These are phyloP conservation scores for Hyphopichia buzzinii DNA, from an alignment of 1,139 yeast genomes.

Conservation along the genomic window DNA sequence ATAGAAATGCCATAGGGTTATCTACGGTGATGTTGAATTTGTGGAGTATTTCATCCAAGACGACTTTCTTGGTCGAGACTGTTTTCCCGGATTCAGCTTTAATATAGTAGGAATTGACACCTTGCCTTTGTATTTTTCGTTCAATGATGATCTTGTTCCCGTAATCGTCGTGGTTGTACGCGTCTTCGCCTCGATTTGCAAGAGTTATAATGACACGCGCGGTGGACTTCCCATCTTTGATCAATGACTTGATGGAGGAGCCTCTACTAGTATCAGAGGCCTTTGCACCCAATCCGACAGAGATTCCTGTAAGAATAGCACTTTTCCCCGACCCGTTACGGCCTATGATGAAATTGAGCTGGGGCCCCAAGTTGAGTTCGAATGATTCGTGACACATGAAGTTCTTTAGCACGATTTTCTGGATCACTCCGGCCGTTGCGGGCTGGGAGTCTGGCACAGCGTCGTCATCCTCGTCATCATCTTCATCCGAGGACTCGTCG, in stretches of 20 bases:
- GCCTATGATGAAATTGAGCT: slow-evolving; percentile 88
- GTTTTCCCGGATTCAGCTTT: slow-evolving; percentile 50
- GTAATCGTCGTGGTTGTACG: slow-evolving; percentile 59
- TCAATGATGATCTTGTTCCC: slow-evolving; percentile 73
- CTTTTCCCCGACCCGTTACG: slow-evolving; percentile 95
- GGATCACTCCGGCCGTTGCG: slow-evolving; percentile 55
- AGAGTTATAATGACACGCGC: slow-evolving; percentile 62
- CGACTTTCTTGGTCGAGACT: slow-evolving; percentile 60
- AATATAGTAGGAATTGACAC: slow-evolving; percentile 50
- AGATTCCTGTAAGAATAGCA: slow-evolving; percentile 87
- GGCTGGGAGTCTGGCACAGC: slow-evolving; percentile 16
- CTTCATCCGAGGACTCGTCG: slow-evolving; percentile 1
- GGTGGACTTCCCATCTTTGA: slow-evolving; percentile 71
- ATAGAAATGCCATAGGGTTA: slow-evolving; percentile 89
- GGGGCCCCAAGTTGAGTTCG: slow-evolving; percentile 74
- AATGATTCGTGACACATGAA: slow-evolving; percentile 87
- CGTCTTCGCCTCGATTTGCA: slow-evolving; percentile 62
- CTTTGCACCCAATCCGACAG: slow-evolving; percentile 90
- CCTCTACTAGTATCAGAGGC: slow-evolving; percentile 93
- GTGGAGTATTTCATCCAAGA: slow-evolving; percentile 65
- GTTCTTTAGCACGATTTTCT: slow-evolving; percentile 56
- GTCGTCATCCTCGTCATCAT: slow-evolving; percentile 7
- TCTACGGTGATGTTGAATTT: slow-evolving; percentile 77
- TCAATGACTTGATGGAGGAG: slow-evolving; percentile 61
- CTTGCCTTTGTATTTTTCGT: slow-evolving; percentile 58